Conservation (phyloP, 257 asterid genomes). For the Nicotiana obtusifolia region DNA sequence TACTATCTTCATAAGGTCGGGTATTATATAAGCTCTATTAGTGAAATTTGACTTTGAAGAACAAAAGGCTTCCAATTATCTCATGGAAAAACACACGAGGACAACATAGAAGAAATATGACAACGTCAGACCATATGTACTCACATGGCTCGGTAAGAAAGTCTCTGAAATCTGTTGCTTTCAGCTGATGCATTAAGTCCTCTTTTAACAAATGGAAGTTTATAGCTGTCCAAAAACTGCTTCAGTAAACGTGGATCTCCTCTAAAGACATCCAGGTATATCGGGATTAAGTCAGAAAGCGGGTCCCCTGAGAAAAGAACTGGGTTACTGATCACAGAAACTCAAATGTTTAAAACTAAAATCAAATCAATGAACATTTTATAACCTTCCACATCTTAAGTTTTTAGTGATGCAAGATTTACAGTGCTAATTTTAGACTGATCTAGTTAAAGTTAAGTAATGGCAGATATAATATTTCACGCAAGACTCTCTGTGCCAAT, state of each 20-base stretch:
- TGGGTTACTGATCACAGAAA: slow-evolving; percentile 10
- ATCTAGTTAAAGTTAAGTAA: background rate
- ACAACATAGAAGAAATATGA: slow-evolving; percentile 7
- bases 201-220: slow-evolving; percentile 53
- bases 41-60: background rate
- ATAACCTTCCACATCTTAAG: background rate
- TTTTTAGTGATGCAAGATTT: background rate
- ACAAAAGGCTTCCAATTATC: background rate
- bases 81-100: background rate
- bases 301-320: slow-evolving; percentile 66
- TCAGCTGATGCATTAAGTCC: slow-evolving; percentile 21
- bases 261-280: slow-evolving; percentile 74
- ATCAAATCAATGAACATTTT: background rate
- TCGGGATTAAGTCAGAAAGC: slow-evolving; percentile 71
- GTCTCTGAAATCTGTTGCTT: slow-evolving; percentile 34
- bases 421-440: background rate
- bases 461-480: background rate
- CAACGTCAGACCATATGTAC: slow-evolving; percentile 20
- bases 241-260: slow-evolving; percentile 68
- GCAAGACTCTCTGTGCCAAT: background rate
- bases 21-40: background rate
- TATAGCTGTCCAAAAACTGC: slow-evolving; percentile 66
- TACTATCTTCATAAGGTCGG: background rate
- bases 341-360: background rate
- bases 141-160: slow-evolving; percentile 84